Evolutionary conservation across 2,329 filamentous ascomycete genomes (phyloP).

Genomic region (Paecilomyces niveus): DNA sequence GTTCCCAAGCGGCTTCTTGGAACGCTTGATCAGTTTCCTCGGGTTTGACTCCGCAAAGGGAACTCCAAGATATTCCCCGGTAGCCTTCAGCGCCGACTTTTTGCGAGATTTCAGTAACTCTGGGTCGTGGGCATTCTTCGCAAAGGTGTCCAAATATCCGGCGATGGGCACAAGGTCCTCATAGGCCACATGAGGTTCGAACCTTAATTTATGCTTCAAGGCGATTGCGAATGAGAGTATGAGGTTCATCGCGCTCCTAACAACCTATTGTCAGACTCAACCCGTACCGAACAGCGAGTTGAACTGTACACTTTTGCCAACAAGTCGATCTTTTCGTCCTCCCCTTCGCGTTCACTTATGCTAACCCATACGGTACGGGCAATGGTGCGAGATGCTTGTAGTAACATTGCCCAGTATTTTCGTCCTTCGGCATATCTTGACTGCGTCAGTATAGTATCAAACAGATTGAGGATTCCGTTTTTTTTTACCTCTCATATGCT

Average conservation of each 20-base stretch:
- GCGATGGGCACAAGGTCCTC: conserved; percentile 65
- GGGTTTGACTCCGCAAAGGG: conserved; percentile 73
- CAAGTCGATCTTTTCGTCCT: conserved; percentile 57
- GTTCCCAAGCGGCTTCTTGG: conserved; percentile 68
- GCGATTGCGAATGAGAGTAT: conserved; percentile 70
- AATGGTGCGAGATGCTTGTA: conserved; percentile 50
- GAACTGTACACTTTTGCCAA: conserved; percentile 56
- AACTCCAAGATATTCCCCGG: conserved; percentile 68
- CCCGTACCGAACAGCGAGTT: neutral
- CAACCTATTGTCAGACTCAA: neutral
- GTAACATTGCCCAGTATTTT: conserved; percentile 55
- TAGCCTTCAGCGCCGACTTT: conserved; percentile 53
- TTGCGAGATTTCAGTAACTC: conserved; percentile 26
- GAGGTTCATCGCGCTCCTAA: conserved; percentile 63
- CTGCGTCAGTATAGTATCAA: conserved; percentile 1
- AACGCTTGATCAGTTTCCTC: conserved; percentile 66
- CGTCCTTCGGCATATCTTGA: conserved; percentile 53
- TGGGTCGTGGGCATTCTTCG: conserved; percentile 50
- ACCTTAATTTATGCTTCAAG: conserved; percentile 75
- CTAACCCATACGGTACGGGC: conserved; percentile 79
- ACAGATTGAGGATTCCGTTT: neutral
- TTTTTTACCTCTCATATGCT: conserved; percentile 59
- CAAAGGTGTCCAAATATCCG: conserved; percentile 68
- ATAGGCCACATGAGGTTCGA: conserved; percentile 74
- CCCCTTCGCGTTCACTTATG: conserved; percentile 51